Percentiles rank a stretch among this genome's conserved stretches.
Conservation (phyloP, 257 asterid species). For the Primulina eburnea region DNA sequence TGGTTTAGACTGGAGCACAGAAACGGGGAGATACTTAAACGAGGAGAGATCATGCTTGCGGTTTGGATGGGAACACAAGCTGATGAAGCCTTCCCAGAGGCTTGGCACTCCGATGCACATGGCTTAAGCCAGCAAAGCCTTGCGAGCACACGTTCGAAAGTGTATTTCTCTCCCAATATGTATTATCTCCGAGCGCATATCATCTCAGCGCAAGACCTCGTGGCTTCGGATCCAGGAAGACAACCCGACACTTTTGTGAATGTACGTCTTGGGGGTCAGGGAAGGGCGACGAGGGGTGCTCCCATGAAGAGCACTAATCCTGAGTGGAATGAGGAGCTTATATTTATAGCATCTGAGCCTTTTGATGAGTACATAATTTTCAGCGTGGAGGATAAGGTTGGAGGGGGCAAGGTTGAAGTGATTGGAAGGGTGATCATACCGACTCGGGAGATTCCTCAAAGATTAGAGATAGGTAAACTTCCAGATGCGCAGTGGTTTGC, state of each 20-base stretch:
- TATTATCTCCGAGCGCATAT: slow-evolving; percentile 71
- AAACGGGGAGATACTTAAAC: slow-evolving; percentile 45
- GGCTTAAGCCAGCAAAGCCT: slow-evolving; percentile 59
- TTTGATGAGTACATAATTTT: slow-evolving; percentile 68
- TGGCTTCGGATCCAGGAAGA: slow-evolving; percentile 58
- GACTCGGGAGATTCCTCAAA: slow-evolving; percentile 49
- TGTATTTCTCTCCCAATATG: slow-evolving; percentile 72
- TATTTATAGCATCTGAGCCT: slow-evolving; percentile 88
- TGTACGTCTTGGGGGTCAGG: slow-evolving; percentile 68
- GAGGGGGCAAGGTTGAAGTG: slow-evolving; percentile 61
- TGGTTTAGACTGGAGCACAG: slow-evolving; percentile 76
- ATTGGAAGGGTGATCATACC: slow-evolving; percentile 63
- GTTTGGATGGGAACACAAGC: slow-evolving; percentile 99
- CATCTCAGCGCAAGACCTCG: slow-evolving; percentile 76
- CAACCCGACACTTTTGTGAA: slow-evolving; percentile 52
- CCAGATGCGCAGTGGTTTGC: slow-evolving; percentile 67
- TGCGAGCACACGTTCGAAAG: slow-evolving; percentile 66
- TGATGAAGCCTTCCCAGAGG: slow-evolving; percentile 81
- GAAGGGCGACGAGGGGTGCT: slow-evolving; percentile 57
- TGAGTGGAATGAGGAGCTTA: slow-evolving; percentile 86
- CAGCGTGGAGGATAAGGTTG: slow-evolving; percentile 64
- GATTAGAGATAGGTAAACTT: slow-evolving; percentile 51
- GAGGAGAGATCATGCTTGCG: slow-evolving; percentile 86
- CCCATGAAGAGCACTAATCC: slow-evolving; percentile 55
- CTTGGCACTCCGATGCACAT: slow-evolving; percentile 92